Evolutionary conservation across 139 green algal species (phyloP).

Genomic region (Coccomyxa sp.): DNA sequence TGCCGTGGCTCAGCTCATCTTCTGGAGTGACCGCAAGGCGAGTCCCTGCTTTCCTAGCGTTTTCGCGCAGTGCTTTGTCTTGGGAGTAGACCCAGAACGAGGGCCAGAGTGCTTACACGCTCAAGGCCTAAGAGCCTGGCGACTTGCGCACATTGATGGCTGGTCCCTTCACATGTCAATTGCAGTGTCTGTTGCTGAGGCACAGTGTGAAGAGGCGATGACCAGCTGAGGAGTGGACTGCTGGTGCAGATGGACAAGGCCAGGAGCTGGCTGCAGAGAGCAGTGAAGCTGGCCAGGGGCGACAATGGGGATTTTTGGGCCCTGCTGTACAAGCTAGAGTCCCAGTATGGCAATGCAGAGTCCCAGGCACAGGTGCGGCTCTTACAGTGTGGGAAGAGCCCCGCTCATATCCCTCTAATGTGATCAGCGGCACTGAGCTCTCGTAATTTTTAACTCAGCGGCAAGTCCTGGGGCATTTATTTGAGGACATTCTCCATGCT

Average conservation of each 20-base stretch:
- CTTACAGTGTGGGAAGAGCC: too few relatives aligned
- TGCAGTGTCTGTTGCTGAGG: background rate
- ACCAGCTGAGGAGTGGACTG: background rate
- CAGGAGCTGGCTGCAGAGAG: slow-evolving; percentile 80
- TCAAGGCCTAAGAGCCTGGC: background rate
- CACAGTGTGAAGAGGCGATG: background rate
- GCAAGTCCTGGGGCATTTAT: too few relatives aligned
- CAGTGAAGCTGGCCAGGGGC: slow-evolving; percentile 77
- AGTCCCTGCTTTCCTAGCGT: background rate
- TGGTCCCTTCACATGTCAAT: background rate
- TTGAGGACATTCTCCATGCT: too few relatives aligned
- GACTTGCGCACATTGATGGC: background rate
- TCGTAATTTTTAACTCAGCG: too few relatives aligned
- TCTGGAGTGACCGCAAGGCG: slow-evolving; percentile 49
- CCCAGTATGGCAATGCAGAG: slow-evolving; percentile 42
- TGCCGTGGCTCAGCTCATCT: slow-evolving; percentile 86
- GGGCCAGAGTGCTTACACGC: background rate
- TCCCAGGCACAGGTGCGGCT: slow-evolving; percentile 11
- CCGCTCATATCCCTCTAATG: too few relatives aligned
- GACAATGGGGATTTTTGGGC: slow-evolving; percentile 94
- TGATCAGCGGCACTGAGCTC: too few relatives aligned
- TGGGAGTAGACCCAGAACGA: background rate
- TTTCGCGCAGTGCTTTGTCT: background rate
- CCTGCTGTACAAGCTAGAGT: slow-evolving; percentile 73
- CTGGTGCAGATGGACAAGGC: slow-evolving; percentile 75